These are phyloP conservation scores for Naganishia antarctica DNA, from an alignment of 768 basidiomycete genomes.

Conservation along the genomic window DNA sequence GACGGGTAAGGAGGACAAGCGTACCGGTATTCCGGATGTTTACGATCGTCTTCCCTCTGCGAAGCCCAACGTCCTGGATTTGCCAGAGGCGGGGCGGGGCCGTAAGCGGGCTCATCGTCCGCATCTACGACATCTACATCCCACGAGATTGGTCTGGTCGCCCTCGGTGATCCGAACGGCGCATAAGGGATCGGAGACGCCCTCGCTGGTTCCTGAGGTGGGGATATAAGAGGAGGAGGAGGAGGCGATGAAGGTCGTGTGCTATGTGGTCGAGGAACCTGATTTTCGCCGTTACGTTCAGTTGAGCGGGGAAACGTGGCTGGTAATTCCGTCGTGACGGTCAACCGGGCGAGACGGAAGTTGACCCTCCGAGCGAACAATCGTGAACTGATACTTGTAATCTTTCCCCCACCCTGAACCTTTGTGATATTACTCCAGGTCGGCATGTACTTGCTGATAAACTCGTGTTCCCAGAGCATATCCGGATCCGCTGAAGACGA, in stretches of 20 bases:
- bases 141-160: background rate
- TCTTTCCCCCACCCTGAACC: background rate
- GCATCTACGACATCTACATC: background rate
- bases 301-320: background rate
- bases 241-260: too few species aligned
- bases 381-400: background rate
- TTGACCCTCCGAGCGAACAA: background rate
- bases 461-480: background rate
- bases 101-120: too few species aligned
- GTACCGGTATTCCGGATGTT: background rate
- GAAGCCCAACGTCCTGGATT: background rate
- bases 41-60: background rate
- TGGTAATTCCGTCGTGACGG: background rate
- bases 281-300: background rate
- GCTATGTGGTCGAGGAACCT: too few species aligned
- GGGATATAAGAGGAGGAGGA: too few species aligned
- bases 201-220: background rate
- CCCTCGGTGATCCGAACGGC: background rate
- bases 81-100: too few species aligned
- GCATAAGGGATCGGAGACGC: background rate
- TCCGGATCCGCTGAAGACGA: background rate
- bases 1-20: background rate
- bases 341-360: background rate
- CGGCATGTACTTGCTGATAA: constrained; percentile 1
- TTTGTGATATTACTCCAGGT: background rate